Evolutionary conservation across 1,284 basidiomycete genomes (phyloP), one percentile per base, ranked within the genome.

Genomic region (Tylopilus microsporus): DNA sequence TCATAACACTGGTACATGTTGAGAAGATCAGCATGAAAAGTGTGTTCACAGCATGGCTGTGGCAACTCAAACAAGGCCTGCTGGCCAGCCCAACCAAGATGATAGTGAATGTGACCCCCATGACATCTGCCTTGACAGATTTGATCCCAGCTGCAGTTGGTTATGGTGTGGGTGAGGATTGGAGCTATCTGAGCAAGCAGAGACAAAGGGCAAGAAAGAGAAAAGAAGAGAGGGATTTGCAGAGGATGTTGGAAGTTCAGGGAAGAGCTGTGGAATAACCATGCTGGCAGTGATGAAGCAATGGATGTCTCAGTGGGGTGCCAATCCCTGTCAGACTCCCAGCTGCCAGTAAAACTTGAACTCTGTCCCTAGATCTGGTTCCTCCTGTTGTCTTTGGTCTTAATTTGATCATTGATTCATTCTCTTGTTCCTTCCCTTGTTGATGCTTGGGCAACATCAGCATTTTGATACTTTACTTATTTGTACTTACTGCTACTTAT

Each of bases 131-230:
- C 54, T 60, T 56, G 57, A 68, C 15, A 60, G 30, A 32, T 54
- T 58, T 55, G 52, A 63, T 57, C 49, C 68, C 61, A 6, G 65
- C 62, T 21, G 78, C 79, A 37, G 79, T 84, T 4, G 83, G 80
- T 3, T n/a, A n/a, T 67, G 77, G 58, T 81, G 76, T 79, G 1
- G 80, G 77, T 3, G 78, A 76, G 59, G 83, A 87, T 61, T 77
- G 76, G 70, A 74, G 75, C 8, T 83, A 87, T 66, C 68, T 87
- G 58, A 87, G 78, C 70, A 79, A 73, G 61, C 73, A 82, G 58
- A 71, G 84, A 63, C 76, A 75, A 59, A 70, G 75, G 25, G 74
- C 79, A 41, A 70, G 80, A 52, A 63, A 68, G 32, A 65, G 55
- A 51, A 79, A 79, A 59, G 70, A 80, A 3, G 65, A 69, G 49